A percentile compares a stretch with the other conserved stretches of the same genome.
Evolutionary conservation across 2,329 filamentous ascomycete genomes (phyloP).

Genomic region (Periglandula ipomoeae): DNA sequence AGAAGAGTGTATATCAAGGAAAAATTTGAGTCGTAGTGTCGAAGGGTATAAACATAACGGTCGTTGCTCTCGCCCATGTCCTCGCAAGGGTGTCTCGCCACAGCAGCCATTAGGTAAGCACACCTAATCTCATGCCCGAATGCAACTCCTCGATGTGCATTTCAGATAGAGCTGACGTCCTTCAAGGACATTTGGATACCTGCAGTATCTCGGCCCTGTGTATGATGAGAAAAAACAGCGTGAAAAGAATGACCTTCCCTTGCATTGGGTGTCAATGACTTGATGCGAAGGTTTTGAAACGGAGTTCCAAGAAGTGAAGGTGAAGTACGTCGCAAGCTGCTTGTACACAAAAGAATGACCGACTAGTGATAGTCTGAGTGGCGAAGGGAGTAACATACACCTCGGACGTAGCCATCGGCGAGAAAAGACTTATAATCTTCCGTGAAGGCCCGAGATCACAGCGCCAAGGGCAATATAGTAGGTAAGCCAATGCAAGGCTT

Average conservation of each 20-base stretch:
- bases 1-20: background rate
- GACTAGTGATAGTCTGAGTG: too few relatives aligned
- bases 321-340: slow-evolving; percentile 2
- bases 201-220: background rate
- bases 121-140: background rate
- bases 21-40: background rate
- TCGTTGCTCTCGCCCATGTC: slow-evolving; percentile 1
- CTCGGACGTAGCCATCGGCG: too few relatives aligned
- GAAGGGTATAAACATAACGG: background rate
- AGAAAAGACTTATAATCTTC: too few relatives aligned
- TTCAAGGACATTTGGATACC: background rate
- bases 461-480: background rate
- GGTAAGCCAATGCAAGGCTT: background rate
- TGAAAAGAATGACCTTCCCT: too few relatives aligned
- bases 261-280: too few relatives aligned
- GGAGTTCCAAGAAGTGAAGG: background rate
- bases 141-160: background rate
- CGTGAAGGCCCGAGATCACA: too few relatives aligned
- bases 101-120: background rate
- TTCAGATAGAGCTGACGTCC: background rate
- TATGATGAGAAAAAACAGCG: too few relatives aligned
- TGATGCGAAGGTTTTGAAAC: too few relatives aligned
- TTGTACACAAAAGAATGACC: background rate
- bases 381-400: too few relatives aligned
- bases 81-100: background rate